Conservation (phyloP, 2,329 filamentous ascomycete species). For the Aspergillus sp. region DNA sequence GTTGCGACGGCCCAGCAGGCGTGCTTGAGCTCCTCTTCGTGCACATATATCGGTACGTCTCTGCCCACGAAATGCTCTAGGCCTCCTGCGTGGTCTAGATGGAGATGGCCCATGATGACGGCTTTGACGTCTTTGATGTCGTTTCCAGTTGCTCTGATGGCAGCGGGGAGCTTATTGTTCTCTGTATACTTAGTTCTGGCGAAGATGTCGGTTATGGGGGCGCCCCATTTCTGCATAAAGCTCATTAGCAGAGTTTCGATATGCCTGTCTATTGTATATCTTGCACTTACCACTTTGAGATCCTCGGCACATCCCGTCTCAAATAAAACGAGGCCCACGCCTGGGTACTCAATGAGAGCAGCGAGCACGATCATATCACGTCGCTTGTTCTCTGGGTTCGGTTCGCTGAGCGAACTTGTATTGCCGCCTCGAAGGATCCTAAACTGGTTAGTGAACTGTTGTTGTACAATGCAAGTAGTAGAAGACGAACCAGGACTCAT, state of each 20-base stretch:
- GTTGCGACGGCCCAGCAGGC: slow-evolving; percentile 9
- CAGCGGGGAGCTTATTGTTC: not conserved
- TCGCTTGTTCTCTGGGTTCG: no score
- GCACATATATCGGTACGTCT: slow-evolving; percentile 8
- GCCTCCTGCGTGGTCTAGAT: slow-evolving; percentile 7
- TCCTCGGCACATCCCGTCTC: not conserved
- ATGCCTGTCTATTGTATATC: no score
- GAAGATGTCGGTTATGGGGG: not conserved
- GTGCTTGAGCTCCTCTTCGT: slow-evolving; percentile 5
- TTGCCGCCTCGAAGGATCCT: no score
- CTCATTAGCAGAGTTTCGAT: no score
- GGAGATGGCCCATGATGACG: slow-evolving; percentile 9
- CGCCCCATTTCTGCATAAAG: not conserved
- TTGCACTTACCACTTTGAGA: not conserved
- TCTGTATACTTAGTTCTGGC: not conserved
- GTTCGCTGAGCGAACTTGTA: no score
- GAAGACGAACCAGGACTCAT: no score
- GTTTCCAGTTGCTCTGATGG: slow-evolving; percentile 6
- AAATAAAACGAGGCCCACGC: not conserved
- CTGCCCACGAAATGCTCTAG: slow-evolving; percentile 5
- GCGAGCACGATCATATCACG: not conserved
- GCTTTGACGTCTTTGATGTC: slow-evolving; percentile 6
- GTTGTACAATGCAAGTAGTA: no score
- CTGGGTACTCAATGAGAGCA: not conserved
- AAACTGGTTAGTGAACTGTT: no score